Evolutionary conservation across 495 filamentous ascomycete species (phyloP).

Genomic region (Aspergillus ellipticus): DNA sequence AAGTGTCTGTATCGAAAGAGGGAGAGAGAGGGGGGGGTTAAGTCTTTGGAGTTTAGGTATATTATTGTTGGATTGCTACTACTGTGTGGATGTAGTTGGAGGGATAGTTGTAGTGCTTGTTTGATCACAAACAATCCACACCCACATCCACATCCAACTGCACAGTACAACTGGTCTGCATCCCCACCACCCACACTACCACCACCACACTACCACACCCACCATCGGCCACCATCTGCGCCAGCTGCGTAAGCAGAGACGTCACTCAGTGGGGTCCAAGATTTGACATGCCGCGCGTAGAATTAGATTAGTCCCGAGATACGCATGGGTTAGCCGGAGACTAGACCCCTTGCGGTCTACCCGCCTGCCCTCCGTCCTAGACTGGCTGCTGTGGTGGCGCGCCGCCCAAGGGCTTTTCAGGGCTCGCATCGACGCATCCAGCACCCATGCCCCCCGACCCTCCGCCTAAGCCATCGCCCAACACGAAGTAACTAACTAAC

Average conservation of each 20-base stretch:
- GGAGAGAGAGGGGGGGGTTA: no score
- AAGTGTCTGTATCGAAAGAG: no score
- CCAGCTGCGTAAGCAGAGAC: conserved; percentile 23
- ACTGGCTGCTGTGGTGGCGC: not conserved
- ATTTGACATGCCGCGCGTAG: conserved; percentile 11
- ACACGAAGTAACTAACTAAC: not conserved
- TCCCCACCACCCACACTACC: not conserved
- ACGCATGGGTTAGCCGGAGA: conserved; percentile 3
- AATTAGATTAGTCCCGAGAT: conserved; percentile 4
- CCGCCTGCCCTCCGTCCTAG: not conserved
- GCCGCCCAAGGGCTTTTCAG: not conserved
- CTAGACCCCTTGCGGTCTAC: not conserved
- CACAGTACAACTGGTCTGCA: no score
- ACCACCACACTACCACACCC: conserved; percentile 9
- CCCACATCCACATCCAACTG: not conserved
- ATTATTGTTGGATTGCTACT: no score
- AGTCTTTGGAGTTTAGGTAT: no score
- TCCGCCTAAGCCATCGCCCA: not conserved
- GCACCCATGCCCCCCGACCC: no score
- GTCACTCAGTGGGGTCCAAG: conserved; percentile 21
- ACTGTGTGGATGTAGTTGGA: no score
- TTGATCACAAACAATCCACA: not conserved
- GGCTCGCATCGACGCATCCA: not conserved
- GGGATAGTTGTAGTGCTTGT: no score
- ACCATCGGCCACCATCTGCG: not conserved